Evolutionary conservation across 140 eudicot genomes (phyloP).

Genomic region (Flaveria floridana): DNA sequence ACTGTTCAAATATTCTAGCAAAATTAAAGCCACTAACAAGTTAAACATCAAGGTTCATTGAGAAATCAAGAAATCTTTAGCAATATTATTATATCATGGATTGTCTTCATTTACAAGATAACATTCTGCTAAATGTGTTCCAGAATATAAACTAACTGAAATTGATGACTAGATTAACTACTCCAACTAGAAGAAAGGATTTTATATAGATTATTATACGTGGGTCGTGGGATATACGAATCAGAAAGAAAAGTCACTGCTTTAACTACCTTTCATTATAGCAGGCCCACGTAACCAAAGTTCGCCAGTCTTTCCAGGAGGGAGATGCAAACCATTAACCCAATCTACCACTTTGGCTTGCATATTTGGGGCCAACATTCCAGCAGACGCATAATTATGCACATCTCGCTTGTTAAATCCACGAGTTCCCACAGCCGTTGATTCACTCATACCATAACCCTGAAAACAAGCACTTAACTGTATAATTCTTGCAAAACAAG

Average conservation of each 20-base stretch:
- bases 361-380: slow-evolving; percentile 75
- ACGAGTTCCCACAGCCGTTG: slow-evolving; percentile 86
- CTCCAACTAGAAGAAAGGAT: neutral
- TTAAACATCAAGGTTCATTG: slow-evolving; percentile 5
- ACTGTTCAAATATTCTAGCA: slow-evolving; percentile 70
- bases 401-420: slow-evolving; percentile 53
- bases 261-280: slow-evolving; percentile 69
- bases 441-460: slow-evolving; percentile 98
- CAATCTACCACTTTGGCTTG: slow-evolving; percentile 82
- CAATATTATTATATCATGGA: neutral
- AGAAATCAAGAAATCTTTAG: neutral
- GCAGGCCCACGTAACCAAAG: slow-evolving; percentile 80
- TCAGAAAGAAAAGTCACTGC: neutral
- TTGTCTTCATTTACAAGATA: too few relatives aligned
- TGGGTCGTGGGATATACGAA: neutral
- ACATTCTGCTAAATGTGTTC: neutral
- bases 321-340: slow-evolving; percentile 53
- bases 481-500: neutral
- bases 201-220: neutral
- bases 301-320: slow-evolving; percentile 76
- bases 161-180: slow-evolving; percentile 6
- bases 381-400: slow-evolving; percentile 62
- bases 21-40: neutral
- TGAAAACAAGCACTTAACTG: slow-evolving; percentile 28
- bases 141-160: neutral